Evolutionary conservation across 2,329 filamentous ascomycete genomes (phyloP), one percentile per base, ranked within the genome.

Genomic region (Neopestalotiopsis sp.): DNA sequence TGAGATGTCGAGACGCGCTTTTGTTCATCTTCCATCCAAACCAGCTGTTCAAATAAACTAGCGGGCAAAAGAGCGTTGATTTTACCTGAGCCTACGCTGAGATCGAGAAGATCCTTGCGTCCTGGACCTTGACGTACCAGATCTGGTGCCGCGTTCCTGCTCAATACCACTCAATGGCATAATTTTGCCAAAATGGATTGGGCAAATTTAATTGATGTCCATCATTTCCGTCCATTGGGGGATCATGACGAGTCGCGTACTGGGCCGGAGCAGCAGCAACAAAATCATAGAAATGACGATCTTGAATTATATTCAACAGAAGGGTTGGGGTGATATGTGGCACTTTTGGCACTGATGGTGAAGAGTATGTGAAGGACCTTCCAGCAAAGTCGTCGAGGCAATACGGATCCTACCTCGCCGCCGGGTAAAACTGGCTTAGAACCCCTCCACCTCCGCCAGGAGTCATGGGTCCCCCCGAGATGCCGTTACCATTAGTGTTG

Each of bases 381-480:
- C 34, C 45, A 53, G 17, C 14, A 53, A 53, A 53, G 45, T 53
- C 17, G 45, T 53, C 17, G 42, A 24, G 32, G 24, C 9, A 9
- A 42, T 5, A 12, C 28, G n/a, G 32, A 13, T 28, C 14, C 49
- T 57, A 66, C 45, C 53, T 66, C 17, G 34, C 53, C 28, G 45
- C 64, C 45, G 78, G 81, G 80, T 88, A 88, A 70, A 95, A 95
- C 77, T 86, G 88, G 62, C 93, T 93, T 83, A 95, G 94, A 30
- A 91, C 89, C 65, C 92, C 92, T 32, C 90, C 90, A 2, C 90
- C 90, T 24, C 90, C 91, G 32, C 93, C 92, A 1, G 94, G 94
- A 7, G 94, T 96, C 87, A 94, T 90, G 45, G 92, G 88, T 2
- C 91, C 91, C 78, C 91, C 89, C 65, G 86, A 84, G 76, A 85